Evolutionary conservation across 805 yeast genomes (phyloP), one percentile per base, ranked within the genome.

Genomic region (Candida namnaoensis): DNA sequence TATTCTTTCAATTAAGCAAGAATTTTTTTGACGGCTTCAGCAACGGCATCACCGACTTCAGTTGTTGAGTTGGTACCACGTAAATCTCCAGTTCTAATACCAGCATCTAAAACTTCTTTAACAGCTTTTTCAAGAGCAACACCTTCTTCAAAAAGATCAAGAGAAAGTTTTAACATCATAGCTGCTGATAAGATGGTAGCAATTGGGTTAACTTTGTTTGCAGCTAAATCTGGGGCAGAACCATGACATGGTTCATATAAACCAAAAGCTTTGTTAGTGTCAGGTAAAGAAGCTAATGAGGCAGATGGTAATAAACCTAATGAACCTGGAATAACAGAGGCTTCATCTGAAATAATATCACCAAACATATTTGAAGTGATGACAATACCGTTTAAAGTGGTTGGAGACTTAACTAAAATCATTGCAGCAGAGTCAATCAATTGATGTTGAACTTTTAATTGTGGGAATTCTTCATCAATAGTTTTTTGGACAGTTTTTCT

Each of bases 241-340:
- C 99, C 99, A 62, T 91, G 99, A 60, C 97, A 91, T 51, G 99
- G 98, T 69, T 93, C 99, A 62, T 93, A 93, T 49, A 93, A 72
- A 44, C 99, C 99, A 60, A 93, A 90, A 1, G 98, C 98, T 39
- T 75, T 70, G 72, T 90, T 90, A 34, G 91, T 78, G 65, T 91
- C 96, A 41, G 99, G 99, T 59, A 93, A 74, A n/a, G 97, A 88
- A 4, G 97, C 93, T 58, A 93, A 76, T 19, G 98, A 91, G 4
- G 99, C 73, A 43, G 96, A 87, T 39, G 99, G 99, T 50, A 93
- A 75, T 51, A 93, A 76, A 46, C 99, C 99, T 48, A 93, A 72
- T 25, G 98, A 91, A 37, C 99, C 99, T 36, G 99, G 99, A 54
- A 93, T 93, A 39, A 90, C 97, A 15, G 95, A 84, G 28, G 98